phyloP scores from a whole-genome alignment of 2,329 filamentous ascomycete genomes.

The Pseudogymnoascus sp. region DNA sequence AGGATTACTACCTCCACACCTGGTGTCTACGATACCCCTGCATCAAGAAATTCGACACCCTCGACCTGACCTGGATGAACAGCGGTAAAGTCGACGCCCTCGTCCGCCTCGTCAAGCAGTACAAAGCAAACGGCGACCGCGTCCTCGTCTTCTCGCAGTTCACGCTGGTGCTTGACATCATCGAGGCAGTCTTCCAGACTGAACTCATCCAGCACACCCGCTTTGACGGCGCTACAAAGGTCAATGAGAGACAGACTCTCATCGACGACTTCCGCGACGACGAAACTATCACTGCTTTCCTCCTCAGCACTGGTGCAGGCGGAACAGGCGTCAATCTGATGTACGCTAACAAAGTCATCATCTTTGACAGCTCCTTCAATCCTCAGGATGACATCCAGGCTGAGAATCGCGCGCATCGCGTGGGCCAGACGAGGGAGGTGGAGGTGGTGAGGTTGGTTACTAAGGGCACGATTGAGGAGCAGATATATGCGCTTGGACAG shows the following conservation, averaged over 20 bases:
- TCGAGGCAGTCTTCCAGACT: slow-evolving; percentile 73
- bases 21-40: slow-evolving; percentile 55
- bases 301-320: slow-evolving; percentile 87
- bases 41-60: slow-evolving; percentile 51
- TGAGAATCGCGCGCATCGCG: slow-evolving; percentile 91
- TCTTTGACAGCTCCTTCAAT: slow-evolving; percentile 96
- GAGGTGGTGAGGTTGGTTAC: slow-evolving; percentile 85
- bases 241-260: slow-evolving; percentile 75
- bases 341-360: slow-evolving; percentile 93
- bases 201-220: slow-evolving; percentile 71
- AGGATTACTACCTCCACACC: slow-evolving; percentile 60
- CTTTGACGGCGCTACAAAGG: slow-evolving; percentile 79
- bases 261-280: slow-evolving; percentile 82
- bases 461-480: slow-evolving; percentile 78
- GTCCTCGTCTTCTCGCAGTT: slow-evolving; percentile 92
- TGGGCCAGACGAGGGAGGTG: slow-evolving; percentile 84
- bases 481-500: slow-evolving; percentile 84
- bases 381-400: slow-evolving; percentile 98
- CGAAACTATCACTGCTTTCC: slow-evolving; percentile 75
- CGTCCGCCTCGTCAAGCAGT: slow-evolving; percentile 64
- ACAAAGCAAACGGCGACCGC: slow-evolving; percentile 75
- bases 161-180: slow-evolving; percentile 81
- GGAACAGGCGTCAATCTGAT: slow-evolving; percentile 97
- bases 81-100: slow-evolving; percentile 84
- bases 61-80: slow-evolving; percentile 48